Evolutionary conservation across 176 grass and related monocot genomes (phyloP).

Genomic region (Ensete ventricosum): DNA sequence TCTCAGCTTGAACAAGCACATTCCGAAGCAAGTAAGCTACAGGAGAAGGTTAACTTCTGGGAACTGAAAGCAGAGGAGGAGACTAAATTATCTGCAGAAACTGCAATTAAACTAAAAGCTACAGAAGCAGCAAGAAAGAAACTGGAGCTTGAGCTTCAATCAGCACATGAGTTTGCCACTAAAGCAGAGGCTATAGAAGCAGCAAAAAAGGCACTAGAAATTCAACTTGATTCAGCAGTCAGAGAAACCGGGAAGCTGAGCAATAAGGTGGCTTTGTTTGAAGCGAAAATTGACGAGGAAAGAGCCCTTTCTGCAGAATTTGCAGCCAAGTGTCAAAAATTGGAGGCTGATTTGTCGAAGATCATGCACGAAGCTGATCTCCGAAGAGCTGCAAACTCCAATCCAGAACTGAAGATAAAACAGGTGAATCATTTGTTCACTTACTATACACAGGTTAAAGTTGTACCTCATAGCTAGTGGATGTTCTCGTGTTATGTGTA

Average conservation of each 20-base stretch:
- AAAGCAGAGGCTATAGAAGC: slow-evolving; percentile 31
- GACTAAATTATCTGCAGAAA: slow-evolving; percentile 47
- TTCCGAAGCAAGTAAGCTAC: slow-evolving; percentile 30
- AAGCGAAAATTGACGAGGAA: slow-evolving; percentile 71
- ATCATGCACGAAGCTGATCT: slow-evolving; percentile 46
- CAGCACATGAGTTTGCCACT: slow-evolving; percentile 20
- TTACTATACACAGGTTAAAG: background rate
- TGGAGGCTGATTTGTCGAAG: slow-evolving; percentile 69
- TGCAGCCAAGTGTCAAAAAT: slow-evolving; percentile 60
- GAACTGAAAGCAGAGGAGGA: slow-evolving; percentile 57
- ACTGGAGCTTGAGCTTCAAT: slow-evolving; percentile 19
- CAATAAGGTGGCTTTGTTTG: slow-evolving; percentile 41
- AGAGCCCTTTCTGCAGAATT: slow-evolving; percentile 65
- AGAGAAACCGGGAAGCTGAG: slow-evolving; percentile 39
- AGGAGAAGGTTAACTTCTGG: slow-evolving; percentile 39
- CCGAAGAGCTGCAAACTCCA: slow-evolving; percentile 43
- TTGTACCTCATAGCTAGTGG: background rate
- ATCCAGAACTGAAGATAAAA: slow-evolving; percentile 68
- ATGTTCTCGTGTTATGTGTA: background rate
- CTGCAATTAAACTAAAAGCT: slow-evolving; percentile 45
- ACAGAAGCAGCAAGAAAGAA: slow-evolving; percentile 39
- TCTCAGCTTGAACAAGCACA: slow-evolving; percentile 25
- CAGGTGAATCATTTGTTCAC: slow-evolving; percentile 40
- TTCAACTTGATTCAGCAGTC: slow-evolving; percentile 49
- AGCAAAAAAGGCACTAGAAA: slow-evolving; percentile 35